These are phyloP conservation scores for Geranium brycei DNA, from an alignment of 345 rosid species.

Conservation along the genomic window DNA sequence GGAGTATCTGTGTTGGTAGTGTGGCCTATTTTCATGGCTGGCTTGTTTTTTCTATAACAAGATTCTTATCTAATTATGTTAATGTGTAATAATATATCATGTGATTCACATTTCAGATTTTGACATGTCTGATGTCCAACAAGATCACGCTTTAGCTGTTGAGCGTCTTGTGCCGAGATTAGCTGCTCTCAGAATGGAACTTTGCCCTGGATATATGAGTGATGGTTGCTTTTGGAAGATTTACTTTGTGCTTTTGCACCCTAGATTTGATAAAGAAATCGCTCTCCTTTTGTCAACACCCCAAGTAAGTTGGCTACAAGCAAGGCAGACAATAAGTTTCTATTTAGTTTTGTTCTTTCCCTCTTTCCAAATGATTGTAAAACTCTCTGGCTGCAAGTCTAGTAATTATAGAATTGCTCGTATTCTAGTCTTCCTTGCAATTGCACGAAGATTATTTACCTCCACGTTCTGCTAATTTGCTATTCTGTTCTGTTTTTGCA, in stretches of 20 bases:
- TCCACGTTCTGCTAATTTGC: background rate
- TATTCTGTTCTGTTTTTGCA: background rate
- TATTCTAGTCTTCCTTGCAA: background rate
- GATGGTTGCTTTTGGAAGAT: conserved; percentile 93
- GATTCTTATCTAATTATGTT: background rate
- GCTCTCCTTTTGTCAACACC: conserved; percentile 68
- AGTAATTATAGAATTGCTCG: background rate
- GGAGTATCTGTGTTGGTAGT: no score
- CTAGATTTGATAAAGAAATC: conserved; percentile 64
- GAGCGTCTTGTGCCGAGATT: conserved; percentile 69
- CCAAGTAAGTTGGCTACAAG: conserved; percentile 30
- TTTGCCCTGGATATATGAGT: conserved; percentile 87
- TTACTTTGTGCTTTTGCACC: conserved; percentile 78
- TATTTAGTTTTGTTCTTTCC: background rate
- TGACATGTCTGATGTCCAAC: conserved; percentile 86
- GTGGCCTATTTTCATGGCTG: background rate
- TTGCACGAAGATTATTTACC: background rate
- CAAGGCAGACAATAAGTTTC: background rate
- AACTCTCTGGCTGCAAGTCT: background rate
- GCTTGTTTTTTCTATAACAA: background rate
- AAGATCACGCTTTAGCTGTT: conserved; percentile 85
- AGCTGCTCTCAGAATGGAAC: conserved; percentile 70
- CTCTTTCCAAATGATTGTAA: background rate
- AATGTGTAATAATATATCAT: background rate
- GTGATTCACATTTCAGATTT: conserved; percentile 34